These are phyloP conservation scores for Quercus berberidifolia DNA, from an alignment of 306 rosid species.

Conservation along the genomic window DNA sequence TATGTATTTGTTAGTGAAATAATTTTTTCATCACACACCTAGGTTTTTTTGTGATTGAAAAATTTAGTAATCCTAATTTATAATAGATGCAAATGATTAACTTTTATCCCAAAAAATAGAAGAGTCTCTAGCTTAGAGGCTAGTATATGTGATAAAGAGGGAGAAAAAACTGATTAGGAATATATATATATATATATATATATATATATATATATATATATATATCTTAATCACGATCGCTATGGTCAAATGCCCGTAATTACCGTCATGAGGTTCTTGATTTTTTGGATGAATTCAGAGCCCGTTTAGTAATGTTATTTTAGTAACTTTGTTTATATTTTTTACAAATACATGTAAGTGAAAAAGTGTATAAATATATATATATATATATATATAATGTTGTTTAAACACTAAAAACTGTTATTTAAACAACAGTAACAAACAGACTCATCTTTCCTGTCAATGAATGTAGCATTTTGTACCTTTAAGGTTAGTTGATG, in stretches of 20 bases:
- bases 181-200: neutral
- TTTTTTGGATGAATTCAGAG: neutral
- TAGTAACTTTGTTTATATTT: no score
- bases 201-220: neutral
- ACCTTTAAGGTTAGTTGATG: neutral
- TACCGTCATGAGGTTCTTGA: neutral
- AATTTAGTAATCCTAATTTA: no score
- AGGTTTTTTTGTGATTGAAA: no score
- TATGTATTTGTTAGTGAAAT: no score
- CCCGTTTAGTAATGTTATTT: no score
- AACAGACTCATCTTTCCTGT: accelerated
- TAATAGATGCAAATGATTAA: no score
- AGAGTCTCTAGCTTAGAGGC: no score
- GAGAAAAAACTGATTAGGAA: neutral
- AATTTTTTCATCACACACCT: no score
- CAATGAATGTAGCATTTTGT: neutral
- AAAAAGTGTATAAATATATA: accelerated
- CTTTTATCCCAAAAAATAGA: no score
- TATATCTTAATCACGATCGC: neutral
- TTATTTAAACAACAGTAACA: no score
- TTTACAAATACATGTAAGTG: accelerated
- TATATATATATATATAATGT: accelerated
- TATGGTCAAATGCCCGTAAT: neutral
- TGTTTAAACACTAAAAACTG: accelerated
- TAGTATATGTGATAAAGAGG: neutral